Evolutionary conservation across 1,284 basidiomycete species (phyloP).

Genomic region (Ceratorhiza oryzae-sativae): DNA sequence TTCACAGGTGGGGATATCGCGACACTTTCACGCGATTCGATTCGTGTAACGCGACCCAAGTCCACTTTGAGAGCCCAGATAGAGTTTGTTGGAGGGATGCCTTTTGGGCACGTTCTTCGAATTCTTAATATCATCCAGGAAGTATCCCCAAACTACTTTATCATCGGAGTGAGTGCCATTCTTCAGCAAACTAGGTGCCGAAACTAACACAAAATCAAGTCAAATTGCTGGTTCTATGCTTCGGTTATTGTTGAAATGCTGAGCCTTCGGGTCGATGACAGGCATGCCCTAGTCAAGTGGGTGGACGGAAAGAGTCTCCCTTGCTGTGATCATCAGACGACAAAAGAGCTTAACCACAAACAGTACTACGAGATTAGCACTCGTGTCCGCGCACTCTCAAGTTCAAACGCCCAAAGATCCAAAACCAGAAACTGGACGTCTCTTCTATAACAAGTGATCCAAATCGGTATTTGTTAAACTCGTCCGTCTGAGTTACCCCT

Average conservation of each 20-base stretch:
- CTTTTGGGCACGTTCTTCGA: slow-evolving; percentile 23
- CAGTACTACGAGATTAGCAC: background rate
- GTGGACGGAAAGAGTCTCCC: background rate
- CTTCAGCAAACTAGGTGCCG: background rate
- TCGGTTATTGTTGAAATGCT: slow-evolving; percentile 31
- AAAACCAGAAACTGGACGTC: background rate
- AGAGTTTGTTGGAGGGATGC: background rate
- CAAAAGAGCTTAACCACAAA: slow-evolving; percentile 20
- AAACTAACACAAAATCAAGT: background rate
- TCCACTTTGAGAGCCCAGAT: slow-evolving; percentile 12
- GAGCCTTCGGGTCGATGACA: background rate
- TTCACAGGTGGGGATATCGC: slow-evolving; percentile 17
- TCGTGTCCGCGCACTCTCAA: background rate
- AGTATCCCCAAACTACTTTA: slow-evolving; percentile 17
- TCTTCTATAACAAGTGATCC: too few species aligned
- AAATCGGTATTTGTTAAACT: too few species aligned
- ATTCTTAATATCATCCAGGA: slow-evolving; percentile 18
- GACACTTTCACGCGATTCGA: background rate
- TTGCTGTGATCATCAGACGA: slow-evolving; percentile 12
- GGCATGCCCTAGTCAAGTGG: background rate
- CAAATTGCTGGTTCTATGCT: slow-evolving; percentile 36
- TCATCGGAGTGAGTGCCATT: slow-evolving; percentile 4
- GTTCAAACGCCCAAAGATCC: background rate
- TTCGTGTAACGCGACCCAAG: background rate
- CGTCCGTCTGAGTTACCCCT: too few species aligned